Base-by-base conservation (phyloP, 2,329 filamentous ascomycete species). In the Colletotrichum filicis region DNA sequence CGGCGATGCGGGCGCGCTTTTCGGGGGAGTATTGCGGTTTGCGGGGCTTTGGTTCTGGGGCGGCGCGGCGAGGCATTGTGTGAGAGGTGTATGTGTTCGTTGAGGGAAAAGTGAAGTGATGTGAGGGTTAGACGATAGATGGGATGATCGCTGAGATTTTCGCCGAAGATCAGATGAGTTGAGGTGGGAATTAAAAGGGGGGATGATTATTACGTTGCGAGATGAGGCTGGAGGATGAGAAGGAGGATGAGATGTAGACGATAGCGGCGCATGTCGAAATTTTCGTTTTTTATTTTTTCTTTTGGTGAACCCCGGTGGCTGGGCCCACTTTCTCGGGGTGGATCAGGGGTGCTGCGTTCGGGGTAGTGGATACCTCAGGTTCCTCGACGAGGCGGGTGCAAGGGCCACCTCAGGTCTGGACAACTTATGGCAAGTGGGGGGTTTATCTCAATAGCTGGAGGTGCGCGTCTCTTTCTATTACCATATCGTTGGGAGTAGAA, bases 1-100 rank as follows among this genome's bases (percentile, higher is more conserved):
- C 71, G 22, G 71, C 71, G 71, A 73, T 73, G 66, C 71, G 71
- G 26, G 71, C 71, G 67, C 71, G 71, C 49, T 73, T 73, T 66
- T 73, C 71, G 8, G 71, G 71, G 16, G 71, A 73, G 71, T 73
- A 73, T 67, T 73, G 71, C 60, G 71, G 71, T 66, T 73, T 73
- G 61, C 71, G 71, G 46, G 71, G 66, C 61, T 73, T 73, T 26
- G 71, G 71, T 8, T 73, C 71, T 66, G 60, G 61, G 56, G 71
- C 71, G 49, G 71, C 71, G 67, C 71, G 71, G 56, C 71, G 71
- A 61, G 71, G 71, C 71, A 73, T 73, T 61, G 8, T 62, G 62
- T 22, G 53, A 32, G 52, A 22, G 49, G 11, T 26, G 28, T 4
- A 5, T 62, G 57, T 30, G 19, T 19, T 22, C 5, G 52, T 24